phyloP scores from a whole-genome alignment of 2,329 filamentous ascomycete species.

The Thelonectria blattea region DNA sequence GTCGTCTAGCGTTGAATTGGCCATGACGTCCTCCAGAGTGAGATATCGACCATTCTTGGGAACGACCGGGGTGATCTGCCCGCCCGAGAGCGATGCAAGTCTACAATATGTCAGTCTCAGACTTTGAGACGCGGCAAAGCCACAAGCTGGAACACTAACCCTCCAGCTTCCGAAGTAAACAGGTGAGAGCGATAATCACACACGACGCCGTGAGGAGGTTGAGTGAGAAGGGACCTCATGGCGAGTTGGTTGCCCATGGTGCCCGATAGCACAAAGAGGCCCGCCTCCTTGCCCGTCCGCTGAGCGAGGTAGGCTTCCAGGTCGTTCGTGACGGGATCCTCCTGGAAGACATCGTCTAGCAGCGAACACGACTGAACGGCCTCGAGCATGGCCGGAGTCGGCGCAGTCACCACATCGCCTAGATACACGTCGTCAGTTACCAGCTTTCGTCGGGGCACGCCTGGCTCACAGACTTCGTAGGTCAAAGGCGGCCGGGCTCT shows the following conservation, averaged over 20 bases:
- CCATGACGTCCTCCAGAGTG: slow-evolving; percentile 76
- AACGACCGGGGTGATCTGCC: slow-evolving; percentile 69
- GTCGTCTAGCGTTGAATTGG: slow-evolving; percentile 67
- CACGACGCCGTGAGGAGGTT: slow-evolving; percentile 81
- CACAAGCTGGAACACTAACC: slow-evolving; percentile 45
- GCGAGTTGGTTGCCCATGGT: slow-evolving; percentile 95
- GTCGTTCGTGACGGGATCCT: slow-evolving; percentile 78
- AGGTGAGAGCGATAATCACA: slow-evolving; percentile 84
- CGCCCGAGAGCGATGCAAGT: slow-evolving; percentile 73
- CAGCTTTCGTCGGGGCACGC: not conserved
- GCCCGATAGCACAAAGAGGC: slow-evolving; percentile 82
- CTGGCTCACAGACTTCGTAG: slow-evolving; percentile 44
- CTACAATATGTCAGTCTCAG: slow-evolving; percentile 48
- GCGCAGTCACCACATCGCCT: slow-evolving; percentile 70
- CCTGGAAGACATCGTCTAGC: slow-evolving; percentile 82
- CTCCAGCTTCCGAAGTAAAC: slow-evolving; percentile 68
- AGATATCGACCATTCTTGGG: slow-evolving; percentile 76
- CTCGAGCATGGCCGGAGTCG: slow-evolving; percentile 79
- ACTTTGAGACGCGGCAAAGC: not conserved
- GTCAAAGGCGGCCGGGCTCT: slow-evolving; percentile 48
- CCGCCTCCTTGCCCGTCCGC: slow-evolving; percentile 76
- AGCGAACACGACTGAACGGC: slow-evolving; percentile 78
- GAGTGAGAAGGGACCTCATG: slow-evolving; percentile 75
- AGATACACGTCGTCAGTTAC: slow-evolving; percentile 1
- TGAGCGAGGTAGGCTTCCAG: slow-evolving; percentile 77